These are phyloP conservation scores for Fusarium sp. DNA, from an alignment of 2,329 filamentous ascomycete species.

Conservation along the genomic window DNA sequence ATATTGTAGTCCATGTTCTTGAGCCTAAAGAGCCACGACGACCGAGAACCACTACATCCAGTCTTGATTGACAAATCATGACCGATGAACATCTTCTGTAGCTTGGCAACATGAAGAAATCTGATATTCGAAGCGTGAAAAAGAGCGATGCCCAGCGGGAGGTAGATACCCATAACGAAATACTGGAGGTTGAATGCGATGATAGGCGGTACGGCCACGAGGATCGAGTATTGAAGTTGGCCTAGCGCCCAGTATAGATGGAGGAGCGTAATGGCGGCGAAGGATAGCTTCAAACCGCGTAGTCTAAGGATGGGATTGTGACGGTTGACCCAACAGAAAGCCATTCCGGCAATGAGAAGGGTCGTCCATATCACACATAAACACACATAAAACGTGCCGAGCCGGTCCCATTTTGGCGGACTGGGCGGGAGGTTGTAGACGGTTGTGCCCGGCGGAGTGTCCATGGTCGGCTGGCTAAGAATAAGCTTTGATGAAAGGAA, in stretches of 20 bases:
- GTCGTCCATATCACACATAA: constrained; percentile 23
- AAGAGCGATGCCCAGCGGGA: constrained; percentile 75
- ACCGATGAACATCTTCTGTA: constrained; percentile 58
- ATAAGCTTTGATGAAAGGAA: background rate
- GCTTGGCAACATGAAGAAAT: constrained; percentile 70
- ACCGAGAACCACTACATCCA: background rate
- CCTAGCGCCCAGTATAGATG: constrained; percentile 61
- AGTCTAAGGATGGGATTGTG: constrained; percentile 57
- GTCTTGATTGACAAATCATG: constrained; percentile 1
- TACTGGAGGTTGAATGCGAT: constrained; percentile 62
- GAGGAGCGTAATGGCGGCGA: constrained; percentile 57
- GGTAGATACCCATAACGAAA: constrained; percentile 76
- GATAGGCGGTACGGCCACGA: constrained; percentile 60
- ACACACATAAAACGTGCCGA: constrained; percentile 12
- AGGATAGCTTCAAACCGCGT: constrained; percentile 58
- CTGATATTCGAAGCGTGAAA: constrained; percentile 76
- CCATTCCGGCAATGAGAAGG: constrained; percentile 53
- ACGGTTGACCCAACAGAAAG: constrained; percentile 57
- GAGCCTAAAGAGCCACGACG: constrained; percentile 47
- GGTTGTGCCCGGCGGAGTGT: background rate
- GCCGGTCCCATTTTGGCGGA: constrained; percentile 8
- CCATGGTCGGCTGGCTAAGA: constrained; percentile 5
- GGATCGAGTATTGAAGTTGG: constrained; percentile 57
- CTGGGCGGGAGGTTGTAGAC: constrained; percentile 15
- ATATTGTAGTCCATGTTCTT: constrained; percentile 58